These are phyloP conservation scores for Testicularia cyperi DNA, from an alignment of 1,284 basidiomycete genomes.

Conservation along the genomic window DNA sequence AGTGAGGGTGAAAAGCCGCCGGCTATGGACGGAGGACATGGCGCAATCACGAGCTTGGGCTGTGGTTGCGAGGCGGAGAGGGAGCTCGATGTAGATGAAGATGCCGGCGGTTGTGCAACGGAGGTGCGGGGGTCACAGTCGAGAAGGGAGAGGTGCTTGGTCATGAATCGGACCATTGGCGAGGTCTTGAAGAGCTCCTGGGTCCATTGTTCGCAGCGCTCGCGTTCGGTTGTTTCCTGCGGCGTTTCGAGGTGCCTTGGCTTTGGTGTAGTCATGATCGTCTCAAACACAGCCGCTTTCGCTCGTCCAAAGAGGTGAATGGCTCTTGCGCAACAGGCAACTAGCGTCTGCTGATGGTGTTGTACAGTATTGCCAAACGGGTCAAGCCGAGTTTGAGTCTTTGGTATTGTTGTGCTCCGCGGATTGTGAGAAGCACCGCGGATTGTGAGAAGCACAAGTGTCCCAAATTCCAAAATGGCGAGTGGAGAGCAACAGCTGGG, in stretches of 20 bases:
- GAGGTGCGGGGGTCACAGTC: constrained; percentile 47
- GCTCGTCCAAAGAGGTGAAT: too few species aligned
- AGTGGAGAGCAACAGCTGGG: too few species aligned
- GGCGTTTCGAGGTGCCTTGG: constrained; percentile 33
- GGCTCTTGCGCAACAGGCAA: too few species aligned
- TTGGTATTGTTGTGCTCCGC: too few species aligned
- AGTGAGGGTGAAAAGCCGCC: constrained; percentile 53
- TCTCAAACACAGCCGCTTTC: too few species aligned
- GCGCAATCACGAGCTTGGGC: constrained; percentile 45
- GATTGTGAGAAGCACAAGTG: too few species aligned
- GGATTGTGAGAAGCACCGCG: too few species aligned
- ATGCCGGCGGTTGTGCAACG: neutral
- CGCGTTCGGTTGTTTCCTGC: constrained; percentile 22
- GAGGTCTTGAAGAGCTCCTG: constrained; percentile 52
- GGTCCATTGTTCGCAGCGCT: constrained; percentile 52
- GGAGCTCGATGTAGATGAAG: neutral
- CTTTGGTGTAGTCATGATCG: constrained; percentile 12
- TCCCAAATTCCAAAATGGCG: too few species aligned
- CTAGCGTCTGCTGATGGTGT: too few species aligned
- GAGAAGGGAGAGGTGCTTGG: constrained; percentile 52
- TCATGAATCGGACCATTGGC: constrained; percentile 59
- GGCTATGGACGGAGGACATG: constrained; percentile 44
- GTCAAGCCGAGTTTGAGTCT: too few species aligned
- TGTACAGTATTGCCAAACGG: too few species aligned
- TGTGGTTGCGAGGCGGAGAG: constrained; percentile 1